Evolutionary conservation across 441 rosid species (phyloP).

Genomic region (Syzygium syzygioides): DNA sequence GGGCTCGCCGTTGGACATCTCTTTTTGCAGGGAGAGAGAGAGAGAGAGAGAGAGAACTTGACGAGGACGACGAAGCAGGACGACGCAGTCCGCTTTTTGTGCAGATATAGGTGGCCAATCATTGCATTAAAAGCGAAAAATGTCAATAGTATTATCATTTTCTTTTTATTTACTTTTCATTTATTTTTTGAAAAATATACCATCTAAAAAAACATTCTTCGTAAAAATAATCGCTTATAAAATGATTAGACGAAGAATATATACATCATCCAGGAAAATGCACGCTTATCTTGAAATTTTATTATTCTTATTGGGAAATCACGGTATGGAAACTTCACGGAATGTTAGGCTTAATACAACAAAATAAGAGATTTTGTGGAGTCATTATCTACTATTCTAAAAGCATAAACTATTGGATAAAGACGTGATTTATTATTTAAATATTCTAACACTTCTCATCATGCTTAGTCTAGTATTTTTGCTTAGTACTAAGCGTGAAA

Average conservation of each 20-base stretch:
- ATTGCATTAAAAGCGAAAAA: neutral
- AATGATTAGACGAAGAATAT: too few species aligned
- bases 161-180: neutral
- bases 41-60: neutral
- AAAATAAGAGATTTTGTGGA: too few species aligned
- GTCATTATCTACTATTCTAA: too few species aligned
- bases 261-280: too few species aligned
- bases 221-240: neutral
- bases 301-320: neutral
- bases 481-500: too few species aligned
- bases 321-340: neutral
- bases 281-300: too few species aligned
- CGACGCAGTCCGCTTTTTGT: neutral
- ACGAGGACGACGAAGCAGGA: neutral
- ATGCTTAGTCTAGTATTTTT: too few species aligned
- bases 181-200: neutral
- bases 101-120: neutral
- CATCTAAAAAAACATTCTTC: neutral
- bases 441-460: too few species aligned
- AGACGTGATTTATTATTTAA: too few species aligned
- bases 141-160: neutral
- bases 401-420: too few species aligned
- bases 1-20: neutral
- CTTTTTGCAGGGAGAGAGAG: neutral
- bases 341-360: neutral